These are phyloP conservation scores for Fusarium keratoplasticum DNA, from an alignment of 2,329 filamentous ascomycete genomes.

Conservation along the genomic window DNA sequence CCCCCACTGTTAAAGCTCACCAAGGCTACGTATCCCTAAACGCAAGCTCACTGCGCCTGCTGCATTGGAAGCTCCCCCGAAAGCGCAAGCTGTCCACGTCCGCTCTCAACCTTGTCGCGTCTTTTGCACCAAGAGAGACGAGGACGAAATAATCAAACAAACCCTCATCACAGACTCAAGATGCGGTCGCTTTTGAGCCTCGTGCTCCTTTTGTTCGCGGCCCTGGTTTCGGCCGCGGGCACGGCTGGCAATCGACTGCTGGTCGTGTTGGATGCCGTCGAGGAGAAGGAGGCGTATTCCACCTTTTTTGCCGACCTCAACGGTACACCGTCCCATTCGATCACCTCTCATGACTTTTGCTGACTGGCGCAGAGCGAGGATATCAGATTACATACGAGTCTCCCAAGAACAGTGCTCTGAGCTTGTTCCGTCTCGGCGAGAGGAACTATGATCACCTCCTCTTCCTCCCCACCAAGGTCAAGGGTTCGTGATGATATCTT, in stretches of 20 bases:
- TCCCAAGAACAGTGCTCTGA: conserved; percentile 81
- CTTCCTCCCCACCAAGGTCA: conserved; percentile 88
- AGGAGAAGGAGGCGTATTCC: conserved; percentile 85
- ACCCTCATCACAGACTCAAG: conserved; percentile 5
- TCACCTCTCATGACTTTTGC: not conserved
- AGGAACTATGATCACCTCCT: conserved; percentile 91
- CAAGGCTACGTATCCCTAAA: conserved; percentile 55
- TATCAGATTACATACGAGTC: conserved; percentile 85
- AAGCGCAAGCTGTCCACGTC: conserved; percentile 43
- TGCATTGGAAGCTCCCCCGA: conserved; percentile 35
- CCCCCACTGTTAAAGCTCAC: conserved; percentile 18
- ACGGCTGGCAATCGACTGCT: conserved; percentile 83
- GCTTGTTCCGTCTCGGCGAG: conserved; percentile 87
- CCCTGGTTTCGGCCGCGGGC: conserved; percentile 80
- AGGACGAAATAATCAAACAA: conserved; percentile 16
- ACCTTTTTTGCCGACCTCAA: conserved; percentile 81
- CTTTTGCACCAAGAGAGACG: conserved; percentile 25
- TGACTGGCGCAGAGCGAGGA: conserved; percentile 74
- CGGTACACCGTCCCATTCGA: conserved; percentile 59
- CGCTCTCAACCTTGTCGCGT: conserved; percentile 18
- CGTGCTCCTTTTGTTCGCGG: conserved; percentile 73
- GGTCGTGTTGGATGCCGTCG: conserved; percentile 85
- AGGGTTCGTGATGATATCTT: conserved; percentile 69
- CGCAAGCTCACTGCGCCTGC: conserved; percentile 39
- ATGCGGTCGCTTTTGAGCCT: conserved; percentile 84